Evolutionary conservation across 192 early-diverging fungal species (phyloP).

Genomic region (Geosiphon pyriformis): DNA sequence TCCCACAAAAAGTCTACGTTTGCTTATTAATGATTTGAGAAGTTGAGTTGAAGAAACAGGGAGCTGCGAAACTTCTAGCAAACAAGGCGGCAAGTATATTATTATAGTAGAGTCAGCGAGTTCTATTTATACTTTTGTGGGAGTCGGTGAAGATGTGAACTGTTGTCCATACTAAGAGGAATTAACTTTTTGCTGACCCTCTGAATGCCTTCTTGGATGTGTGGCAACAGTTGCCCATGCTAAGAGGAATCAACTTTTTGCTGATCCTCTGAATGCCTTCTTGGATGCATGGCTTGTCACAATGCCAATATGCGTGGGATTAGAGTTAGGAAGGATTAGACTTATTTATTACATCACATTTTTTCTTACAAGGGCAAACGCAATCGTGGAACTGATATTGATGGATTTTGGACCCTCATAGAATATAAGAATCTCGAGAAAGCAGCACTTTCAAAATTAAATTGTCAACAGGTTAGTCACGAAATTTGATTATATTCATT

Average conservation of each 20-base stretch:
- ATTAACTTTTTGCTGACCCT: conserved; percentile 6
- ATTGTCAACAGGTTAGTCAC: not conserved
- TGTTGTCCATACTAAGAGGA: conserved; percentile 7
- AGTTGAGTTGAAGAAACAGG: conserved; percentile 3
- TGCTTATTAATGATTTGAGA: conserved; percentile 11
- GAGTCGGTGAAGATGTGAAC: conserved; percentile 8
- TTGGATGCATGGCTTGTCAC: conserved; percentile 21
- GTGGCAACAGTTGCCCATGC: conserved; percentile 17
- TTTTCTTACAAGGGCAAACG: conserved; percentile 4
- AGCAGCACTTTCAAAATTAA: conserved; percentile 5
- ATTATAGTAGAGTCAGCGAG: not conserved
- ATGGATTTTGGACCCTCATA: conserved; percentile 1
- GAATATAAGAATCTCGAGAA: conserved; percentile 4
- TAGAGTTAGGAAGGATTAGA: conserved; percentile 8
- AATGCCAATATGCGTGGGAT: conserved; percentile 15
- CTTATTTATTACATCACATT: not conserved
- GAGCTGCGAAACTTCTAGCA: conserved; percentile 11
- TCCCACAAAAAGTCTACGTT: conserved; percentile 7
- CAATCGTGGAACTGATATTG: conserved; percentile 12
- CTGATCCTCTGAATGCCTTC: conserved; percentile 17
- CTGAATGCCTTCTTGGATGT: conserved; percentile 19
- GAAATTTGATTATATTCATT: not conserved
- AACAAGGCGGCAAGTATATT: not conserved
- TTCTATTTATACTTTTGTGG: not conserved
- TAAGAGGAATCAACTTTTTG: conserved; percentile 15